Base-by-base conservation (phyloP, 345 rosid genomes). In the Aquilaria sinensis region DNA sequence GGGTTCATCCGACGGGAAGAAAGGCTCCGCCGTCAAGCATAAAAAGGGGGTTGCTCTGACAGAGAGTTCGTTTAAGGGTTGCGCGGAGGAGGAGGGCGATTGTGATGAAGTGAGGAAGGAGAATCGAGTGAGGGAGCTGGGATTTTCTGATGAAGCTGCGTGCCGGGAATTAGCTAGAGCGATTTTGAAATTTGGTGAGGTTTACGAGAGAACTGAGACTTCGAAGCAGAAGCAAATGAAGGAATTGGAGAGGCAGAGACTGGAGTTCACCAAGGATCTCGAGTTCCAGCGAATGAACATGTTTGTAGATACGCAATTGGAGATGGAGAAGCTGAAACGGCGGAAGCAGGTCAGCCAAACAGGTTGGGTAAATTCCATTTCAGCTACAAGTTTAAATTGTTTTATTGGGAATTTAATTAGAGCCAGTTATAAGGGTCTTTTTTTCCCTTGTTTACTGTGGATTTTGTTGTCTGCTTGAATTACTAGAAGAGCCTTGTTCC, bases 181-280 rank as follows among this genome's bases (percentile, higher is more conserved):
- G 16, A 85, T 89, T 45, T 67, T 83, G 70, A 81, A 77, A 50
- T 73, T 89, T 31, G 94, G 91, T 1, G 91, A 85, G 75, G 81
- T 76, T 10, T 89, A 83, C 47, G 87, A 83, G 80, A 79, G 86
- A 59, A 80, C 80, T 10, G 96, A 89, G 61, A 66, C 85, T 37
- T 74, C 73, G 50, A 89, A 89, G 75, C 81, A 84, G 69, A 70
- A 75, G 70, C 83, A 79, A 68, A 79, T 86, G 90, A 78, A 84
- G 70, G 87, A 82, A 34, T 75, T 89, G 82, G 92, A 89, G 83
- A 86, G 77, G 69, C 88, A 89, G 77, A 81, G 91, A 57, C 81
- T 86, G 91, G 79, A 78, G 77, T 77, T 82, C n/a, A 72, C 84
- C 0, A 83, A 80, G 62, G 91, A 84, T 72, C 69, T 89, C 46